Evolutionary conservation across 2,329 filamentous ascomycete genomes (phyloP), one percentile per base, ranked within the genome.

Genomic region (Lithohypha guttulata): DNA sequence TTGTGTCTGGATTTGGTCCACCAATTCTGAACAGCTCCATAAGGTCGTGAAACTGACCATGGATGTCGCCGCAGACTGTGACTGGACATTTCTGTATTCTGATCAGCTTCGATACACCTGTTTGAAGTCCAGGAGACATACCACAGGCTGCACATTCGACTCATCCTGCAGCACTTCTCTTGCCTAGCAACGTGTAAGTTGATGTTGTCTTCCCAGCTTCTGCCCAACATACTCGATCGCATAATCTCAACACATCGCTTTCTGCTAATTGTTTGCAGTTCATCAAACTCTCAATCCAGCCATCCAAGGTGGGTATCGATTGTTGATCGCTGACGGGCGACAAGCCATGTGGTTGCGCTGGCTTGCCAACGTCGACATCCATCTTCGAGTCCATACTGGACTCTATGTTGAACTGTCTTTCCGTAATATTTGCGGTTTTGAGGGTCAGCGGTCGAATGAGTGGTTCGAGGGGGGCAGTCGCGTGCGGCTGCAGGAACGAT

Each of bases 11-110:
- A 60, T 94, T 95, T 45, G 87, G 86, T 39, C 91, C 91, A 53
- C 91, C 91, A 62, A 98, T 96, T 69, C 93, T 93, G 75, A 98
- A 98, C 39, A 98, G 77, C 68, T 98, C 91, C 86, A 98, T 96
- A 63, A 98, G 68, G 59, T 98, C 91, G 64, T 96, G 89, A 63
- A 96, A 96, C 66, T 98, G 91, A 51, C 91, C 91, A 65, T 98
- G 91, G 60, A 98, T 98, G 66, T 98, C 91, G 61, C 91, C 91
- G 63, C 91, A 96, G 47, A 98, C 91, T 41, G 91, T 98, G 51
- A 96, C 91, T 30, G 91, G 91, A 62, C 89, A 96, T 89, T 95
- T 95, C 82, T 87, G 53, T 40, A 42, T 23, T 22, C 32, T 42
- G 26, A 39, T 49, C 41, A 48, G 42, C 25, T 33, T 32, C n/a